Percentiles rank a stretch among this genome's conserved stretches.
phyloP scores from a whole-genome alignment of 2,329 filamentous ascomycete genomes.

The Raffaelea arxii region DNA sequence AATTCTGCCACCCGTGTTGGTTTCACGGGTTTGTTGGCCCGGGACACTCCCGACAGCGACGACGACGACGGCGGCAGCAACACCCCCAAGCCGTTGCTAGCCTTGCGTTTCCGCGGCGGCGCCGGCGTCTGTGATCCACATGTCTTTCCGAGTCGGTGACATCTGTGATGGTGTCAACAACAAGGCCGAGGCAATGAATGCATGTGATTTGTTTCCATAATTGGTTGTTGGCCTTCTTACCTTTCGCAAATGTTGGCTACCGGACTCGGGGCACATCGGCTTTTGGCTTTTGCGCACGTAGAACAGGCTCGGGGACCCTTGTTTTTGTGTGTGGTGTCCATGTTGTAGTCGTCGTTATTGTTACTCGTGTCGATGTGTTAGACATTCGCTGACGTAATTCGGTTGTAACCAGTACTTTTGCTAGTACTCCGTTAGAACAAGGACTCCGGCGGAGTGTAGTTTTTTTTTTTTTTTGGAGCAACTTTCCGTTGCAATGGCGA shows the following conservation, averaged over 20 bases:
- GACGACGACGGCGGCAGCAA: background rate
- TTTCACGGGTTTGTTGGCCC: conserved; percentile 23
- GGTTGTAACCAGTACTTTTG: too few species aligned
- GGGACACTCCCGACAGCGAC: background rate
- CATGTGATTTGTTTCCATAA: background rate
- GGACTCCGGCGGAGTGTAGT: too few species aligned
- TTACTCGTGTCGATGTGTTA: too few species aligned
- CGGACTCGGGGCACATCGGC: conserved; percentile 35
- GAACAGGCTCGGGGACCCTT: conserved; percentile 39
- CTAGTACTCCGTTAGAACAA: too few species aligned
- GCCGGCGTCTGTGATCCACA: conserved; percentile 38
- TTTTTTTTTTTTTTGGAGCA: too few species aligned
- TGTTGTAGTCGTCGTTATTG: too few species aligned
- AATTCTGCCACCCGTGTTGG: conserved; percentile 40
- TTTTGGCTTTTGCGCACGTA: conserved; percentile 43
- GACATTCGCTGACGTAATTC: too few species aligned
- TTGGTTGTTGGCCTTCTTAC: conserved; percentile 19
- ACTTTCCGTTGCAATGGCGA: too few species aligned
- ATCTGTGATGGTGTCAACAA: conserved; percentile 21
- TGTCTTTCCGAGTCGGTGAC: conserved; percentile 35
- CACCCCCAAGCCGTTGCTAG: background rate
- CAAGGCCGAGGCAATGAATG: background rate
- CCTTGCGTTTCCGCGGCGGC: conserved; percentile 14
- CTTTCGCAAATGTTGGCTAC: conserved; percentile 35
- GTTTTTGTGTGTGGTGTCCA: conserved; percentile 5